These are phyloP conservation scores for Aspergillus persii DNA, from an alignment of 2,329 filamentous ascomycete species.

Conservation along the genomic window DNA sequence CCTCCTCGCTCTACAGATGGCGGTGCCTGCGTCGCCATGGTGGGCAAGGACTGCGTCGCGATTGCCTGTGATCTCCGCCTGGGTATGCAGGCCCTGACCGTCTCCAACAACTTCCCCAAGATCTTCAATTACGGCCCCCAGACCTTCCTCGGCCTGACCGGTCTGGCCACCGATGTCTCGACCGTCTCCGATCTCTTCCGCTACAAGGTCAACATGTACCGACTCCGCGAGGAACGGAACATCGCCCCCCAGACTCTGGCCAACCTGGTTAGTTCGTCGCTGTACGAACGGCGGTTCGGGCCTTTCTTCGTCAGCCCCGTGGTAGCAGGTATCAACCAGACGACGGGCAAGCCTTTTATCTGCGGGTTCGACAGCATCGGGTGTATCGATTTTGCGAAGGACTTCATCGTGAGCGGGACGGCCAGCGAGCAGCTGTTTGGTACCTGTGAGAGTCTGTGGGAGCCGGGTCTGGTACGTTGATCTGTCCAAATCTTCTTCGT, in stretches of 20 bases:
- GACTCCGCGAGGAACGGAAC: constrained; percentile 93
- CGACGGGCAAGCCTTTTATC: constrained; percentile 92
- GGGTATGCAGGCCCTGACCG: constrained; percentile 90
- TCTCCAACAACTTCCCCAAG: constrained; percentile 99
- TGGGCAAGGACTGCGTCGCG: constrained; percentile 98
- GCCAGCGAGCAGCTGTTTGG: constrained; percentile 97
- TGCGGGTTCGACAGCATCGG: constrained; percentile 99
- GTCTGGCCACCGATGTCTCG: constrained; percentile 90
- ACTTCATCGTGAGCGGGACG: constrained; percentile 97
- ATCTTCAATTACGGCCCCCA: constrained; percentile 92
- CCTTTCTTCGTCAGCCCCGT: constrained; percentile 96
- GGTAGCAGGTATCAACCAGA: constrained; percentile 90
- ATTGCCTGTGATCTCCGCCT: constrained; percentile 99
- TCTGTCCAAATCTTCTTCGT: not conserved
- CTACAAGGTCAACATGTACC: constrained; percentile 99
- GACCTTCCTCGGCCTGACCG: constrained; percentile 92
- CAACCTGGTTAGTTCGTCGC: constrained; percentile 84
- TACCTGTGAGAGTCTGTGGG: constrained; percentile 97
- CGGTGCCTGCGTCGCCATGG: constrained; percentile 97
- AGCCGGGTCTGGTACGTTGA: constrained; percentile 81
- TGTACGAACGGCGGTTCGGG: constrained; percentile 95
- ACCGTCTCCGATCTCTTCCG: constrained; percentile 97
- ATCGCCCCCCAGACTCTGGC: constrained; percentile 94
- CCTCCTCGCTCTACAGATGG: constrained; percentile 54
- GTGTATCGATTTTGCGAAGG: constrained; percentile 98